These are phyloP conservation scores for Mucor circinelloides DNA, from an alignment of 371 early-diverging fungal genomes.

Conservation along the genomic window DNA sequence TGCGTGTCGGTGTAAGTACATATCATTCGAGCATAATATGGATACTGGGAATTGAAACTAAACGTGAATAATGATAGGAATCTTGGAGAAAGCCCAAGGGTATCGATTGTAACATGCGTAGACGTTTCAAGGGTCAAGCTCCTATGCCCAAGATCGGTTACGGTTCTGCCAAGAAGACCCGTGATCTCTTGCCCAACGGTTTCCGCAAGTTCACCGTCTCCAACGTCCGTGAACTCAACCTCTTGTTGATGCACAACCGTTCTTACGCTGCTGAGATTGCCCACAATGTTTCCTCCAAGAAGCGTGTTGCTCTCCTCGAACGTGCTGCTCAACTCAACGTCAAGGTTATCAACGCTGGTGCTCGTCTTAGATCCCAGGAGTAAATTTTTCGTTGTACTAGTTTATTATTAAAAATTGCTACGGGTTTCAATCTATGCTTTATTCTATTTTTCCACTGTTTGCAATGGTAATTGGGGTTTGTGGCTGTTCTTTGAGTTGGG, in stretches of 20 bases:
- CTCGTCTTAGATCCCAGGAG: conserved; percentile 93
- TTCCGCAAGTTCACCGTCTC: conserved; percentile 98
- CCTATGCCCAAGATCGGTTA: conserved; percentile 99
- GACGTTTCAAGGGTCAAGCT: conserved; percentile 96
- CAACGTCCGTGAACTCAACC: conserved; percentile 96
- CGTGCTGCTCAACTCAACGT: conserved; percentile 98
- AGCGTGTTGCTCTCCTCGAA: conserved; percentile 96
- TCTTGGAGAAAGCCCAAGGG: conserved; percentile 99
- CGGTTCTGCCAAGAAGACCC: conserved; percentile 96
- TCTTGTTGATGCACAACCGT: conserved; percentile 99
- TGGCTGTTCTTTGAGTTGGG: conserved; percentile 40
- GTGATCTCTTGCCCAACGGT: conserved; percentile 97
- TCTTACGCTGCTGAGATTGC: conserved; percentile 99
- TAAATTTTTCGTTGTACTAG: conserved; percentile 55
- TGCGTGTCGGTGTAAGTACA: conserved; percentile 83
- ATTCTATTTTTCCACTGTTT: conserved; percentile 39
- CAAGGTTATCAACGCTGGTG: conserved; percentile 97
- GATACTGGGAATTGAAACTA: not conserved
- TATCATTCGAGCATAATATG: not conserved
- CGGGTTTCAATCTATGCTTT: not conserved
- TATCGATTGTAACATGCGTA: conserved; percentile 99
- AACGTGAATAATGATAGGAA: conserved; percentile 51
- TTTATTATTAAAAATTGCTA: not conserved
- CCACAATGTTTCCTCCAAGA: conserved; percentile 96
- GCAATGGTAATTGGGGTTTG: conserved; percentile 42